Percentiles rank a stretch among this genome's conserved stretches.
Evolutionary conservation across 148 eudicot species (phyloP).

Genomic region (Rhododendron griersonianum): DNA sequence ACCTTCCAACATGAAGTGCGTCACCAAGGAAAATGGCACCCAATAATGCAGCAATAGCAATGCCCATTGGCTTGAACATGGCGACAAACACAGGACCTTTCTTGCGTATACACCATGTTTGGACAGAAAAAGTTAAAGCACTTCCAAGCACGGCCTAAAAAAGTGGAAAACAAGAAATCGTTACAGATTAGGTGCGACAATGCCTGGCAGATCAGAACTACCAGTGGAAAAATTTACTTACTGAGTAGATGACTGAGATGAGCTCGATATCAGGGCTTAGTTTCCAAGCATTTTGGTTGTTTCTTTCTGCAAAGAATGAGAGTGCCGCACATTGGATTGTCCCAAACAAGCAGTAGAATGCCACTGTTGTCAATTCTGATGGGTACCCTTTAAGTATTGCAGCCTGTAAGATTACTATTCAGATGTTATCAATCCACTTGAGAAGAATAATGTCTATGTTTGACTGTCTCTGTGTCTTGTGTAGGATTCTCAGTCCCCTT

Average conservation of each 20-base stretch:
- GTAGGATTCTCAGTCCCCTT: slow-evolving; percentile 20
- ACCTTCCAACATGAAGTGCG: slow-evolving; percentile 31
- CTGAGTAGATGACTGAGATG: slow-evolving; percentile 40
- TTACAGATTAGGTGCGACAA: neutral
- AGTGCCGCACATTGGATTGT: slow-evolving; percentile 31
- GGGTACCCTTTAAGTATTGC: slow-evolving; percentile 45
- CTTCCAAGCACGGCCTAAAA: slow-evolving; percentile 35
- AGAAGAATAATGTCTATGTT: neutral
- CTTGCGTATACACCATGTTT: slow-evolving; percentile 43
- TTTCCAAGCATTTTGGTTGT: slow-evolving; percentile 31
- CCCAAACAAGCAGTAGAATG: slow-evolving; percentile 51
- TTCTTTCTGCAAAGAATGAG: slow-evolving; percentile 30
- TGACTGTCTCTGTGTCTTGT: neutral
- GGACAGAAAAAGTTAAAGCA: slow-evolving; percentile 16
- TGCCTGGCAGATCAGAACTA: neutral
- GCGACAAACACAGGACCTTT: slow-evolving; percentile 51
- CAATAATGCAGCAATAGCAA: slow-evolving; percentile 38
- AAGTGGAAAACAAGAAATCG: neutral
- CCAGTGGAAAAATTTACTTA: slow-evolving; percentile 17
- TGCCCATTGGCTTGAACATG: slow-evolving; percentile 46
- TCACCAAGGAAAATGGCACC: slow-evolving; percentile 41
- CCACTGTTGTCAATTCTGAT: slow-evolving; percentile 41
- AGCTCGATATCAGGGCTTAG: slow-evolving; percentile 33
- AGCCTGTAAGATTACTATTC: slow-evolving; percentile 28
- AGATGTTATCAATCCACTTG: neutral